These are phyloP conservation scores for Sporobolomyces roseus DNA, from an alignment of 768 basidiomycete genomes.

Conservation along the genomic window DNA sequence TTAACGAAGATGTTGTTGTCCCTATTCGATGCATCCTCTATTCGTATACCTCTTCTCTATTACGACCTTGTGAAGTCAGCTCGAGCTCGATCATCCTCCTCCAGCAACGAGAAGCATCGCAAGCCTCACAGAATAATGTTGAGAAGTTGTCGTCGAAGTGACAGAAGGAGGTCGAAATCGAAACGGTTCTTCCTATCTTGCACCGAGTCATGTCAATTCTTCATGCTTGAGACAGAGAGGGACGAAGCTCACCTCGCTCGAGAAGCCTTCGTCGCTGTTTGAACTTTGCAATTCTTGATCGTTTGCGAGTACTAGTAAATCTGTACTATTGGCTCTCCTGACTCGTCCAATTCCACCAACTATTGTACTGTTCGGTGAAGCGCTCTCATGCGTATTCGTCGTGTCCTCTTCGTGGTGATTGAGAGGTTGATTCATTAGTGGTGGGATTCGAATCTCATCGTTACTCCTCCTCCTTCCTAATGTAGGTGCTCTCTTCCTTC, in stretches of 20 bases:
- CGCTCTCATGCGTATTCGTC: too few relatives aligned
- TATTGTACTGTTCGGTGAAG: not conserved
- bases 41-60: constrained; percentile 28
- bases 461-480: constrained; percentile 13
- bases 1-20: constrained; percentile 22
- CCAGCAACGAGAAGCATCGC: too few relatives aligned
- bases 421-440: too few relatives aligned
- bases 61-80: too few relatives aligned
- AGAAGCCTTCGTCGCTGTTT: constrained; percentile 3
- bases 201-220: too few relatives aligned
- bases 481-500: not conserved
- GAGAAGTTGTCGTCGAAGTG: constrained; percentile 29
- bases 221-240: not conserved
- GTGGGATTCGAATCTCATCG: constrained; percentile 10
- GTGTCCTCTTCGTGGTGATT: too few relatives aligned
- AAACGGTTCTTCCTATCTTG: constrained; percentile 38
- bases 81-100: too few relatives aligned
- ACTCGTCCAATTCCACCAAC: not conserved
- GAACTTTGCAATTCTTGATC: not conserved
- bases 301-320: not conserved
- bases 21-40: constrained; percentile 32
- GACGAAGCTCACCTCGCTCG: constrained; percentile 31
- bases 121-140: constrained; percentile 23
- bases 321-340: constrained; percentile 21
- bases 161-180: constrained; percentile 31